Evolutionary conservation across 805 yeast species (phyloP).

Genomic region (Metschnikowia lunata): DNA sequence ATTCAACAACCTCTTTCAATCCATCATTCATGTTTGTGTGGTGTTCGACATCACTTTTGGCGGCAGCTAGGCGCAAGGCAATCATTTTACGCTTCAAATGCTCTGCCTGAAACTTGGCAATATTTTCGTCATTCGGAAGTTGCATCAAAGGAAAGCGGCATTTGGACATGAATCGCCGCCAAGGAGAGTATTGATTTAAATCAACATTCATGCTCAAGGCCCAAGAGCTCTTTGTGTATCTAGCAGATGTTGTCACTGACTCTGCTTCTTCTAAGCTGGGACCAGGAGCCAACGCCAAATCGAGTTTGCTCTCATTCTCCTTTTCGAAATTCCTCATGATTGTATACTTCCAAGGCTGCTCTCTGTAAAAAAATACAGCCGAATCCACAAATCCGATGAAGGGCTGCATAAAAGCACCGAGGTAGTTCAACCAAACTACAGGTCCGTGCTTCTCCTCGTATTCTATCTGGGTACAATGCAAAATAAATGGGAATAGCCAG

Average conservation of each 20-base stretch:
- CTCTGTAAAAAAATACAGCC: constrained; percentile 69
- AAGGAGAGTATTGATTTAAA: constrained; percentile 25
- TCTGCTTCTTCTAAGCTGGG: constrained; percentile 14
- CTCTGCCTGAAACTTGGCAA: constrained; percentile 18
- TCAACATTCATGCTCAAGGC: constrained; percentile 29
- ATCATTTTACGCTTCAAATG: constrained; percentile 11
- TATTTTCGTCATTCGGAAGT: constrained; percentile 39
- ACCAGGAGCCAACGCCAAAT: constrained; percentile 9
- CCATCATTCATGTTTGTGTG: background rate
- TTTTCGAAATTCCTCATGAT: constrained; percentile 35
- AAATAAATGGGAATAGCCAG: constrained; percentile 78
- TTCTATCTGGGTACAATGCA: constrained; percentile 54
- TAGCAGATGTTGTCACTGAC: constrained; percentile 25
- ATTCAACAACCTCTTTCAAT: constrained; percentile 7
- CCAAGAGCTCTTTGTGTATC: constrained; percentile 24
- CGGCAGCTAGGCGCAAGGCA: background rate
- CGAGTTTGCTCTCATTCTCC: constrained; percentile 29
- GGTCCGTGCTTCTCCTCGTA: constrained; percentile 47
- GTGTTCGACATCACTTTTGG: background rate
- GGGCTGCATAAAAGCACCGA: constrained; percentile 77
- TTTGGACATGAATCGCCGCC: constrained; percentile 38
- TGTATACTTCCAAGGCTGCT: constrained; percentile 68
- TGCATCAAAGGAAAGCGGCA: constrained; percentile 42
- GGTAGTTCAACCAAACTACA: constrained; percentile 56
- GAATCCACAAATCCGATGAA: constrained; percentile 77